Evolutionary conservation across 495 filamentous ascomycete species (phyloP).

Genomic region (Antarctomyces pellizariae): DNA sequence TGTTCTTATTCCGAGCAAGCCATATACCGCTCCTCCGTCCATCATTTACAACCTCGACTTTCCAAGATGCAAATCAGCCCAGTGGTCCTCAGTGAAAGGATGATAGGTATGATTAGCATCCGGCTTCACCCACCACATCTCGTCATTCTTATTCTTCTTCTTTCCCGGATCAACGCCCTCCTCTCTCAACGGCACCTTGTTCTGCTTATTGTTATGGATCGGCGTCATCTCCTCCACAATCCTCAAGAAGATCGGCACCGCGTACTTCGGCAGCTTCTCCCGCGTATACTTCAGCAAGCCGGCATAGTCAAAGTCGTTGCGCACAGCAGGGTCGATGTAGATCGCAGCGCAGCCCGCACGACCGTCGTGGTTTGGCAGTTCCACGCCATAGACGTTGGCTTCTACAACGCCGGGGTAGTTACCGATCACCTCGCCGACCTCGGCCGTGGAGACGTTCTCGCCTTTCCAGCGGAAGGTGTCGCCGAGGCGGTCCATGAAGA

Average conservation of each 20-base stretch:
- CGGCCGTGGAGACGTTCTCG: slow-evolving; percentile 62
- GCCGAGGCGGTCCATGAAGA: slow-evolving; percentile 51
- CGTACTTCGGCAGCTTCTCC: slow-evolving; percentile 41
- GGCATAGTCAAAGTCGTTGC: slow-evolving; percentile 25
- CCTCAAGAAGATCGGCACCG: slow-evolving; percentile 53
- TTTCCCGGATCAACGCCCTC: slow-evolving; percentile 47
- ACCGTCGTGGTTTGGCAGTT: slow-evolving; percentile 45
- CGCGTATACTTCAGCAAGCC: slow-evolving; percentile 28
- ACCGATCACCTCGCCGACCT: slow-evolving; percentile 47
- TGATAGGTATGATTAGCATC: slow-evolving; percentile 26
- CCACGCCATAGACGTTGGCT: slow-evolving; percentile 61
- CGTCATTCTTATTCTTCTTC: slow-evolving; percentile 21
- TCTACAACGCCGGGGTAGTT: slow-evolving; percentile 40
- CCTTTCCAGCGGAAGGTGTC: slow-evolving; percentile 73
- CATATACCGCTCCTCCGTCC: too few species aligned
- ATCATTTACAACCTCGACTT: slow-evolving; percentile 26
- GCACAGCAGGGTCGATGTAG: slow-evolving; percentile 19
- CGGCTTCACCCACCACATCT: slow-evolving; percentile 31
- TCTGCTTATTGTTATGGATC: slow-evolving; percentile 71
- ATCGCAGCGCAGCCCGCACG: slow-evolving; percentile 42
- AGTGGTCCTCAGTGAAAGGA: slow-evolving; percentile 31
- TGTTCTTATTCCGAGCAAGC: too few species aligned
- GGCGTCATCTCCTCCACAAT: slow-evolving; percentile 32
- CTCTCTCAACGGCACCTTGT: slow-evolving; percentile 47
- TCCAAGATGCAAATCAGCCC: slow-evolving; percentile 27